These are phyloP conservation scores for Suhomyces choctaworum DNA, from an alignment of 1,139 yeast species.

Conservation along the genomic window DNA sequence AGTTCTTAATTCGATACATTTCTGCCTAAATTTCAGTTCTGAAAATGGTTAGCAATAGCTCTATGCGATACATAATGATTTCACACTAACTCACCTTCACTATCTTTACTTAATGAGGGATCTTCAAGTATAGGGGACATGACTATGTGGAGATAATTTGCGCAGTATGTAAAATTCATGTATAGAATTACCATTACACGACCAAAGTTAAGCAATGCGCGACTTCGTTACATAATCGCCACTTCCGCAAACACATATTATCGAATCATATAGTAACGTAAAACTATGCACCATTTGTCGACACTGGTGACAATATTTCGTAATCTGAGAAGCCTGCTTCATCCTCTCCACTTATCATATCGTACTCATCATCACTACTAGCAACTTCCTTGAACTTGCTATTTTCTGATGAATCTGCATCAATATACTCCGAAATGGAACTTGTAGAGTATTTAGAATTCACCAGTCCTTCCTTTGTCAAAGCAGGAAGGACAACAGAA, in stretches of 20 bases:
- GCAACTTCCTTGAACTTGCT: neutral
- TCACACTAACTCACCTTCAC: slow-evolving; percentile 4
- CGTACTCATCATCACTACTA: slow-evolving; percentile 30
- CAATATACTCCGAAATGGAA: slow-evolving; percentile 29
- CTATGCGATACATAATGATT: too few relatives aligned
- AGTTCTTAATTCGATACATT: slow-evolving; percentile 70
- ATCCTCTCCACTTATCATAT: slow-evolving; percentile 34
- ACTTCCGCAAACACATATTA: too few relatives aligned
- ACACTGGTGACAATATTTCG: slow-evolving; percentile 38
- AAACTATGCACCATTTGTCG: slow-evolving; percentile 2
- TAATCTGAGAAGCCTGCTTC: slow-evolving; percentile 37
- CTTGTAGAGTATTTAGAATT: slow-evolving; percentile 12
- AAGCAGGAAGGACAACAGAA: slow-evolving; percentile 38
- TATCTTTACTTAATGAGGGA: neutral
- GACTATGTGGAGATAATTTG: too few relatives aligned
- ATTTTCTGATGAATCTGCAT: slow-evolving; percentile 19
- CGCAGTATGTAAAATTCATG: too few relatives aligned
- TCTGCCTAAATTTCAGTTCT: slow-evolving; percentile 53
- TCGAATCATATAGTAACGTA: too few relatives aligned
- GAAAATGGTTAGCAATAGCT: slow-evolving; percentile 5
- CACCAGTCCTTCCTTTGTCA: slow-evolving; percentile 31
- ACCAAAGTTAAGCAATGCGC: too few relatives aligned
- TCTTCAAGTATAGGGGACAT: slow-evolving; percentile 3
- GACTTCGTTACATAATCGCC: too few relatives aligned
- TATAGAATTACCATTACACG: too few relatives aligned